Conservation (phyloP, 2,329 filamentous ascomycete genomes). For the Neophaeococcomyces mojaviensis region DNA sequence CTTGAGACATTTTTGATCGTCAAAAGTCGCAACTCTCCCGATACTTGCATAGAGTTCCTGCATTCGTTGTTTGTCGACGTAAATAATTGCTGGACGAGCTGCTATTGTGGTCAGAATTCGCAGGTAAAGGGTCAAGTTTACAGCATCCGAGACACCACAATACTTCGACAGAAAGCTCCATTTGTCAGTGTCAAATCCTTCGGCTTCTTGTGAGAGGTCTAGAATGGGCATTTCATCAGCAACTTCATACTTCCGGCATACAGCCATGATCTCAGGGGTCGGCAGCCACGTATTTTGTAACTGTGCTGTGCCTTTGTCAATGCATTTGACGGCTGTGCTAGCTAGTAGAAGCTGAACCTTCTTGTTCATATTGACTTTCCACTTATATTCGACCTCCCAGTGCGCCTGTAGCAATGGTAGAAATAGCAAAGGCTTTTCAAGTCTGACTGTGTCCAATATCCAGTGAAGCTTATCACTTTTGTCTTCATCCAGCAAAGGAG, state of each 20-base stretch:
- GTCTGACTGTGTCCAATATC: conserved; percentile 5
- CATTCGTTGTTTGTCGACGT: conserved; percentile 1
- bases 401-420: conserved; percentile 6
- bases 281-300: too few species aligned
- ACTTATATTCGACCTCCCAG: conserved; percentile 1
- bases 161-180: too few species aligned
- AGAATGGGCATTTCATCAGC: too few species aligned
- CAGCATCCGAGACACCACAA: too few species aligned
- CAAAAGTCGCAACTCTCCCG: conserved; percentile 2
- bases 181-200: too few species aligned
- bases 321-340: too few species aligned
- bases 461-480: conserved; percentile 11
- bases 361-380: too few species aligned
- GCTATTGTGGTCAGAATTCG: conserved; percentile 3
- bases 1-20: conserved; percentile 4
- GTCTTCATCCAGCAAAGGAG: conserved; percentile 5
- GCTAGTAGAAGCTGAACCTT: too few species aligned
- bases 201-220: too few species aligned
- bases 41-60: conserved; percentile 5
- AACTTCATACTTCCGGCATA: too few species aligned
- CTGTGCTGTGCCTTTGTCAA: too few species aligned
- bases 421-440: conserved; percentile 7
- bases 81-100: not conserved
- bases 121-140: conserved; percentile 9
- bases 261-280: too few species aligned